phyloP scores from a whole-genome alignment of 2,329 filamentous ascomycete genomes.

The Monosporascus cannonballus region DNA sequence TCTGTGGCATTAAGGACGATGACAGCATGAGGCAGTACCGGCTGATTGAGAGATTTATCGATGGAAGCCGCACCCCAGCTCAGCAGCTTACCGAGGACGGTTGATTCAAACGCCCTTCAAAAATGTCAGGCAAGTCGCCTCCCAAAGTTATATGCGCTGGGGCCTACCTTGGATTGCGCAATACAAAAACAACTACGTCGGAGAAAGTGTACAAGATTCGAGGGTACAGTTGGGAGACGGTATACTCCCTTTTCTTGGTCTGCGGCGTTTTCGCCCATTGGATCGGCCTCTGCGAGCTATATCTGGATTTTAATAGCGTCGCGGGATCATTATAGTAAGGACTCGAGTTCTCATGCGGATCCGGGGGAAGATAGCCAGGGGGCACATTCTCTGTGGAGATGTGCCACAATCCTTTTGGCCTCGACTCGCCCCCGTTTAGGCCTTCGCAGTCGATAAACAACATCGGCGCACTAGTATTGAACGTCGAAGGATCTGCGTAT shows the following conservation, averaged over 20 bases:
- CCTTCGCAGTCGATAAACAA: constrained; percentile 48
- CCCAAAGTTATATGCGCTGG: constrained; percentile 12
- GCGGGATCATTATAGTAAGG: background rate
- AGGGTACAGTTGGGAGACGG: constrained; percentile 35
- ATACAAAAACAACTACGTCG: constrained; percentile 38
- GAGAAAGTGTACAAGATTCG: constrained; percentile 40
- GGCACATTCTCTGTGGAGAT: background rate
- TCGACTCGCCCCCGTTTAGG: constrained; percentile 40
- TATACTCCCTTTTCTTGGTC: constrained; percentile 29
- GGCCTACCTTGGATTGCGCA: constrained; percentile 30
- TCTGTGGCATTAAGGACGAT: constrained; percentile 45
- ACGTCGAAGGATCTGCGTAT: constrained; percentile 41
- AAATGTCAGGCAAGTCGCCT: background rate
- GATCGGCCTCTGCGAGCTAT: constrained; percentile 17
- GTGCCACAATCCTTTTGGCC: constrained; percentile 24
- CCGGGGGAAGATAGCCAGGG: background rate
- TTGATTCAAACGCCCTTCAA: constrained; percentile 28
- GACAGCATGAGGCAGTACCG: constrained; percentile 47
- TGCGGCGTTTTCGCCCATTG: constrained; percentile 29
- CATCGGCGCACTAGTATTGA: constrained; percentile 32
- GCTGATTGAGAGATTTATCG: constrained; percentile 49
- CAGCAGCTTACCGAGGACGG: constrained; percentile 35
- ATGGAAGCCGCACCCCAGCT: constrained; percentile 45
- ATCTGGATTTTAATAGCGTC: constrained; percentile 1
- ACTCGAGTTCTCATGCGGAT: background rate